Conservation (phyloP, 2,329 filamentous ascomycete genomes). For the Monilinia fructigena region DNA sequence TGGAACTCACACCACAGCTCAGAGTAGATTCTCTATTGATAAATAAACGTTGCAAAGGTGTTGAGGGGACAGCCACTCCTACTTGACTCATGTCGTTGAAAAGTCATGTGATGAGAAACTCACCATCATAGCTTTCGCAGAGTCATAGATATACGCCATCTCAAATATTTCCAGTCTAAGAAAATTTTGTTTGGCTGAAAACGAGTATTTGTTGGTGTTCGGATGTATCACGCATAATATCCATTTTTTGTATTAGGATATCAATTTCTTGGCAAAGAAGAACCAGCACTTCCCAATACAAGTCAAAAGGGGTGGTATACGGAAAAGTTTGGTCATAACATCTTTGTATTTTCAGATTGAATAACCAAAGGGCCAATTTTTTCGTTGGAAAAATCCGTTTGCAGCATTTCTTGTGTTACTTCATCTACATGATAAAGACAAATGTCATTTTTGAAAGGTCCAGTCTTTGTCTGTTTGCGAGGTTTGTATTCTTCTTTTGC, state of each 20-base stretch:
- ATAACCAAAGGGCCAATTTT: not conserved
- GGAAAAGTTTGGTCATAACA: not conserved
- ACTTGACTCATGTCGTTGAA: not conserved
- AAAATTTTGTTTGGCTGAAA: not conserved
- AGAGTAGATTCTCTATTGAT: not conserved
- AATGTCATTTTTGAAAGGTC: not conserved
- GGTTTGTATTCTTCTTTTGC: not conserved
- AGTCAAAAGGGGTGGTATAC: not conserved
- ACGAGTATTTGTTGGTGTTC: not conserved
- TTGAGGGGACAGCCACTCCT: not conserved
- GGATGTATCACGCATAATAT: not conserved
- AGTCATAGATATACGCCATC: not conserved
- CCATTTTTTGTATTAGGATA: not conserved
- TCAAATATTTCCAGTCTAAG: not conserved
- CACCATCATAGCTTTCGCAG: no score
- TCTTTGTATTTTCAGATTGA: not conserved
- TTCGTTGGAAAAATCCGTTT: not conserved
- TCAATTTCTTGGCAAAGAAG: not conserved
- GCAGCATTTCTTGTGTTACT: not conserved
- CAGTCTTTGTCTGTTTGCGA: not conserved
- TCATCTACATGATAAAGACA: not conserved
- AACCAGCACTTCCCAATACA: no score
- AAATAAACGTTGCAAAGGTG: not conserved
- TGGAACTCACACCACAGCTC: not conserved
- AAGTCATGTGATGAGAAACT: no score